Conservation (phyloP, 2,329 filamentous ascomycete species). For the Alternaria triticimaculans region DNA sequence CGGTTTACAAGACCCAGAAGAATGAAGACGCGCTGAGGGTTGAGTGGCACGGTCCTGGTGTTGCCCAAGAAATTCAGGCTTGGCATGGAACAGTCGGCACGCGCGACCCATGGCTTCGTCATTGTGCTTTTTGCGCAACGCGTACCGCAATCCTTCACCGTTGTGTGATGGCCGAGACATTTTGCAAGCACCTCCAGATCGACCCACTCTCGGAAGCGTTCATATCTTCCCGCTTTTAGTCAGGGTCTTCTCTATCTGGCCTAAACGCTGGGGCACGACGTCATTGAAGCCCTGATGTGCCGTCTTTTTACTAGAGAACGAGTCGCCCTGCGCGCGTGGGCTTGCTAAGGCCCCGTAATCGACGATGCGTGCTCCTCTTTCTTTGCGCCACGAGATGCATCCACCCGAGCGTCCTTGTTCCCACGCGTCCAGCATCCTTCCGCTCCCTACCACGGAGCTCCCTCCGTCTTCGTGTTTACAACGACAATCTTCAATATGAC, state of each 20-base stretch:
- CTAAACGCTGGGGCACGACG: conserved; percentile 9
- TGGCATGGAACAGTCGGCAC: conserved; percentile 6
- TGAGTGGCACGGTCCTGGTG: background rate
- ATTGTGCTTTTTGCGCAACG: background rate
- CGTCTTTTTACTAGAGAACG: background rate
- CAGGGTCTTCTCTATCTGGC: conserved; percentile 6
- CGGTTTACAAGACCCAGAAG: background rate
- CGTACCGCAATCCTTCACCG: background rate
- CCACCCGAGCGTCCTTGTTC: background rate
- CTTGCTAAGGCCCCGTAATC: conserved; percentile 1
- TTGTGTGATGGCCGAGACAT: background rate
- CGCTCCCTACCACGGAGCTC: background rate
- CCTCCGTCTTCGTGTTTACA: background rate
- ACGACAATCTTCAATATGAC: background rate
- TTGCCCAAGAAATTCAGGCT: background rate
- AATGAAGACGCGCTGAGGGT: background rate
- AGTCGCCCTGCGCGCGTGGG: background rate
- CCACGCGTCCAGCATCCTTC: background rate
- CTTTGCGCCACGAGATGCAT: conserved; percentile 5
- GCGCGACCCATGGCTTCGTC: background rate
- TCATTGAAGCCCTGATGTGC: conserved; percentile 3
- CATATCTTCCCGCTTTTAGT: conserved; percentile 1
- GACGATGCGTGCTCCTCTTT: conserved; percentile 3
- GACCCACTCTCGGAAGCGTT: background rate
- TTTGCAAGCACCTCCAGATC: background rate